phyloP scores from a whole-genome alignment of 1,284 basidiomycete genomes.

The Leccinum pachyderme region DNA sequence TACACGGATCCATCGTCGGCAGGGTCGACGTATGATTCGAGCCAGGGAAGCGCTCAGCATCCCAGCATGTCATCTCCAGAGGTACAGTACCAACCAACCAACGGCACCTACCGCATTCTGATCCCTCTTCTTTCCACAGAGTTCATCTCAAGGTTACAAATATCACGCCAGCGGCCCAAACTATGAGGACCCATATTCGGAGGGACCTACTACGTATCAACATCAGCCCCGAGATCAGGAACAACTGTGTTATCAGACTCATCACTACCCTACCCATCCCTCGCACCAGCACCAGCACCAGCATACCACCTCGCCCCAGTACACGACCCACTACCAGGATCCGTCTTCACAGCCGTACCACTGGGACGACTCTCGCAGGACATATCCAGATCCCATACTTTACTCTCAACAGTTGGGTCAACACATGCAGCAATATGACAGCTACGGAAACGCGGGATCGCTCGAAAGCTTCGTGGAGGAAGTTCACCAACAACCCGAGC shows the following conservation, averaged over 20 bases:
- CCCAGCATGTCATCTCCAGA: neutral
- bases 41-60: conserved; percentile 7
- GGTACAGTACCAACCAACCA: neutral
- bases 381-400: conserved; percentile 3
- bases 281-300: conserved; percentile 23
- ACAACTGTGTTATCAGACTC: conserved; percentile 8
- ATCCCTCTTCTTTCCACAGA: conserved; percentile 4
- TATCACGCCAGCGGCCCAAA: conserved; percentile 16
- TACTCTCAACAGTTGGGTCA: neutral
- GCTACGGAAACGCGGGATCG: neutral
- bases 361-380: conserved; percentile 12
- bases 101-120: conserved; percentile 12
- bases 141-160: conserved; percentile 17
- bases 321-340: conserved; percentile 12
- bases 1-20: conserved; percentile 5
- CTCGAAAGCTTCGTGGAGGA: conserved; percentile 2
- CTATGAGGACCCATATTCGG: conserved; percentile 12
- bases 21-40: conserved; percentile 2
- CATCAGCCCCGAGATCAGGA: conserved; percentile 15
- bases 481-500: conserved; percentile 28
- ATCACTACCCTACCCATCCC: conserved; percentile 39
- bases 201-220: conserved; percentile 5
- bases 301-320: conserved; percentile 13
- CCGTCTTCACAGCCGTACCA: conserved; percentile 3
- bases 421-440: conserved; percentile 7